Percentiles rank a stretch among this genome's conserved stretches.
Evolutionary conservation across 208 protist species (phyloP).

Genomic region (Willaertia magna): DNA sequence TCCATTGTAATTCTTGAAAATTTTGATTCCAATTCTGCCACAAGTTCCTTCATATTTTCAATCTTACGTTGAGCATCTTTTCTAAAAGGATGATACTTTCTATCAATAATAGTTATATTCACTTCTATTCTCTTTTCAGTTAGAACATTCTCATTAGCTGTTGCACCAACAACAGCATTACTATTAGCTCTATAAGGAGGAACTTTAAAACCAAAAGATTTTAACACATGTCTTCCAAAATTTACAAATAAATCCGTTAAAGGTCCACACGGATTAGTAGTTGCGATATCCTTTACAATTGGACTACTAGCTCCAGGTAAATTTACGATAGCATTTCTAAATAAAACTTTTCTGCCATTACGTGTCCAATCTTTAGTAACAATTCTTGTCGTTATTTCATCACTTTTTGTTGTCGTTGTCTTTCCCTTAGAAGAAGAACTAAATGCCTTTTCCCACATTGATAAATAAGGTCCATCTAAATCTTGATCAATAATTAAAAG

Average conservation of each 20-base stretch:
- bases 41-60: neutral
- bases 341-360: neutral
- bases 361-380: neutral
- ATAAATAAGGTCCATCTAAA: neutral
- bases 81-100: neutral
- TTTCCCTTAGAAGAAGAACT: neutral
- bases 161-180: neutral
- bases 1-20: neutral
- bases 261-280: neutral
- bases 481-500: neutral
- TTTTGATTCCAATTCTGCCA: neutral
- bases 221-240: neutral
- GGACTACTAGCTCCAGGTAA: neutral
- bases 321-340: neutral
- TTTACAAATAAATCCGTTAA: neutral
- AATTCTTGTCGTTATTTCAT: too few species aligned
- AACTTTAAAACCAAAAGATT: neutral
- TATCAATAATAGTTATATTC: neutral
- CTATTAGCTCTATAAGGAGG: neutral
- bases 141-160: neutral
- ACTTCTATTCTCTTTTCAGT: neutral
- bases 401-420: too few species aligned
- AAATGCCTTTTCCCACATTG: neutral
- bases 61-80: neutral
- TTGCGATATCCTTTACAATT: neutral